Evolutionary conservation across 306 rosid genomes (phyloP), one percentile per base, ranked within the genome.

Genomic region (Begonia peltatifolia): DNA sequence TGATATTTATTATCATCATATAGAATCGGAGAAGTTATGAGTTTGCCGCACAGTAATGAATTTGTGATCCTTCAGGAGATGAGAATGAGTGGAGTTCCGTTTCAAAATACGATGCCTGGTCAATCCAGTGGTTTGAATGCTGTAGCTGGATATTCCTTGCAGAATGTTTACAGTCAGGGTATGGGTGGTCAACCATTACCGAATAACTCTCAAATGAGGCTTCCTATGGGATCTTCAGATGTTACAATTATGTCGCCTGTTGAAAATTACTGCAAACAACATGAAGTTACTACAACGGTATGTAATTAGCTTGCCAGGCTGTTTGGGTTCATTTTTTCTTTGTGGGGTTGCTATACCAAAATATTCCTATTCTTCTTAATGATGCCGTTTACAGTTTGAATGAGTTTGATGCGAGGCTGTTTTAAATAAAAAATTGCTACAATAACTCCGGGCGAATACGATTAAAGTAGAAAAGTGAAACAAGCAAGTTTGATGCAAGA

Each of bases 241-340:
- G 84, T 68, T 63, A 25, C 82, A 11, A 62, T 73, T 63, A 79
- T 86, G 65, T 80, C 99, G 23, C 81, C 93, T 11, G 86, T 68
- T 78, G 94, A 83, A 79, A 68, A 63, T 65, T 92, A 92, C 68
- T 61, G 92, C 59, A 94, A 77, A 74, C 82, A 86, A 43, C 92
- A 92, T 58, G 99, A 92, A 83, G 93, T 92, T 66, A 79, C 87
- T 54, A 95, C 93, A 57, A 55, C 88, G 84, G 99, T 90, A 14
- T 56, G 94, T 74, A 49, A 52, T 73, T 61, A 41, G 35, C 22
- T 38, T 61, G 41, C 41, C 38, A 38, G 41, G 23, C 41, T 66
- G 35, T 56, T 15, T 12, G 46, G n/a, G 56, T 59, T 38, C 18
- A 1, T 30, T 7, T 5, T 30, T 30, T 30, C 38, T 30, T 30